Evolutionary conservation across 1,139 yeast species (phyloP), one percentile per base, ranked within the genome.

Genomic region (Magnusiomyces tetraspermus): DNA sequence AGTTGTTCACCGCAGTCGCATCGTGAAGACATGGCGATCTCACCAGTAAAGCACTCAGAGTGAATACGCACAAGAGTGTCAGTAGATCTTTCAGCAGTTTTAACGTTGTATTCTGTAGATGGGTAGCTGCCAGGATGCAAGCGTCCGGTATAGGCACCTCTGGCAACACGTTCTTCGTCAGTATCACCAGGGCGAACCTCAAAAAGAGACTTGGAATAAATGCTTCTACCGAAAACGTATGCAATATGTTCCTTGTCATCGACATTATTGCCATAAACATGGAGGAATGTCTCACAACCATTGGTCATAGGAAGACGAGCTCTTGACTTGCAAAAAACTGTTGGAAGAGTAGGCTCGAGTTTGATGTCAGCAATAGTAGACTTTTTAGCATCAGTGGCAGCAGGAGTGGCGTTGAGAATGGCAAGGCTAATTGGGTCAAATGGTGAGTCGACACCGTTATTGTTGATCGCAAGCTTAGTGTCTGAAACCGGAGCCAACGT

Each of bases 1-100:
- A 94, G 86, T 72, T 94, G 98, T 69, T 94, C 98, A 15, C 98
- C 99, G 70, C 99, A 94, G 69, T 94, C 98, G 69, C 98, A 94
- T 52, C 99, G 78, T 1, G 98, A 97, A 55, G 94, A 82, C 97
- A 98, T 94, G 13, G 97, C 97, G 1, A 97, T 92, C 67, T 94
- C 99, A 6, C 98, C 98, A 0, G 99, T 94, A 71, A 92, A 94
- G 68, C 98, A 94, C 67, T 94, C 99, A 4, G 96, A 86, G 66
- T 94, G 99, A 59, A 94, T 89, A 57, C 98, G 77, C 59, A 84
- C 80, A 67, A 88, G 63, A 58, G 86, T 73, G 53, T 65, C 69
- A 51, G 51, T 51, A 5, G 5, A 4, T 8, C 17, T 33, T 13
- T 21, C 4, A 17, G 17, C 24, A 42, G 38, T 1, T 41, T 46